A percentile compares a stretch with the other conserved stretches of the same genome.
Conservation (phyloP, 805 yeast genomes). For the Lipomyces yamadae region DNA sequence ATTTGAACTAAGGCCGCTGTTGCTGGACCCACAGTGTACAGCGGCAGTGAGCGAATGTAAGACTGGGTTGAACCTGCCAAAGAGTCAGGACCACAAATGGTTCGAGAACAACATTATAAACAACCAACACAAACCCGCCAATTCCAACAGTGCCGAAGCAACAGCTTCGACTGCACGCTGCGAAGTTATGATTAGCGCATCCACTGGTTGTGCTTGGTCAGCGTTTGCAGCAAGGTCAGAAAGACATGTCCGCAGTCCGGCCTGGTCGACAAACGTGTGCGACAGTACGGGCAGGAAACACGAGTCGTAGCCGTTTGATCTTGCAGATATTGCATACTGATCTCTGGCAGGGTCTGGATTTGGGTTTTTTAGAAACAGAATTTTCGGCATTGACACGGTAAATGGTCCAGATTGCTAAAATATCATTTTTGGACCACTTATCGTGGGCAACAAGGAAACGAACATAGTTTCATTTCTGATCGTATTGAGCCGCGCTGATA, state of each 20-base stretch:
- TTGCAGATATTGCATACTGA: slow-evolving; percentile 23
- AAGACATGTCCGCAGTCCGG: slow-evolving; percentile 53
- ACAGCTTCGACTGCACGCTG: slow-evolving; percentile 90
- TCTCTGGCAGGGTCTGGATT: slow-evolving; percentile 20
- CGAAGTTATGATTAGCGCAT: slow-evolving; percentile 75
- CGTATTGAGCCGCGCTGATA: too few relatives aligned
- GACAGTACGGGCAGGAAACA: slow-evolving; percentile 73
- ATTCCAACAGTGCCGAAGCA: slow-evolving; percentile 47
- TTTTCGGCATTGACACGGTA: slow-evolving; percentile 1
- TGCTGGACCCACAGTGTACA: slow-evolving; percentile 92
- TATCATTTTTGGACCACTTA: neutral
- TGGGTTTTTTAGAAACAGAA: slow-evolving; percentile 30
- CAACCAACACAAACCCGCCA: slow-evolving; percentile 40
- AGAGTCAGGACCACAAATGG: neutral
- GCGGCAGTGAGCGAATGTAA: slow-evolving; percentile 46
- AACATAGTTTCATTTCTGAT: too few relatives aligned
- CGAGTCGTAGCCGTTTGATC: neutral
- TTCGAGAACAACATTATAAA: neutral
- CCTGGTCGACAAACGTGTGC: slow-evolving; percentile 62
- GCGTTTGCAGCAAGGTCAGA: slow-evolving; percentile 40
- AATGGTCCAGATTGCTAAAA: neutral
- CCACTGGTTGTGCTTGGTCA: slow-evolving; percentile 20
- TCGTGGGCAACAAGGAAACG: too few relatives aligned
- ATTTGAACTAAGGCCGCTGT: slow-evolving; percentile 63
- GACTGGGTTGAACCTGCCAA: neutral